Conservation (phyloP, 768 basidiomycete genomes). For the Holtermannia corniformis region DNA sequence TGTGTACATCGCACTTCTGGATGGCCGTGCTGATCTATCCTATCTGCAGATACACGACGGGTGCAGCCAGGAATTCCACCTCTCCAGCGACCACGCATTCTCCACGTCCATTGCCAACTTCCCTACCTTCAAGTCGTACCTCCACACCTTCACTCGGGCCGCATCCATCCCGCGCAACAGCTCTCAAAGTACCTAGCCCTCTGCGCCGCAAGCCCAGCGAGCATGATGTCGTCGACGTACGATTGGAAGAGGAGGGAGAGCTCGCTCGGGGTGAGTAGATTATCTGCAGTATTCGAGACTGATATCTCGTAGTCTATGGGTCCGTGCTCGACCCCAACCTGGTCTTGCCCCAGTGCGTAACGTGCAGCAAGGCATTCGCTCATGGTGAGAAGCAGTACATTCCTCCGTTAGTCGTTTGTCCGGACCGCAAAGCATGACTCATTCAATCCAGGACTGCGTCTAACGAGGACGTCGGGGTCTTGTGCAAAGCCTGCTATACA, state of each 20-base stretch:
- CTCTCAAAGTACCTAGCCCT: not conserved
- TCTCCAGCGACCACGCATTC: not conserved
- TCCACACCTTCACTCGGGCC: too few species aligned
- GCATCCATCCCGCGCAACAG: too few species aligned
- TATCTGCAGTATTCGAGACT: not conserved
- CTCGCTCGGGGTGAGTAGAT: not conserved
- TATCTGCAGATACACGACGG: not conserved
- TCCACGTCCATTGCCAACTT: not conserved
- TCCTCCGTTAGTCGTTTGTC: too few species aligned
- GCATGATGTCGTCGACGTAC: not conserved
- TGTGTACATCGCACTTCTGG: not conserved
- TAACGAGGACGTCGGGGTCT: too few species aligned
- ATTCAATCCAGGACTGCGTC: too few species aligned
- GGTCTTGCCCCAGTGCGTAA: not conserved
- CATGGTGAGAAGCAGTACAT: not conserved
- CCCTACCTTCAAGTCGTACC: too few species aligned
- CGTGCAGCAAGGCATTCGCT: not conserved
- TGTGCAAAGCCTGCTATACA: not conserved
- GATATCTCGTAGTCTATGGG: not conserved
- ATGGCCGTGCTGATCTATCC: too few species aligned
- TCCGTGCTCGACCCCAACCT: not conserved
- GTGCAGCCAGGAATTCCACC: not conserved
- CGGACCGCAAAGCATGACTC: too few species aligned
- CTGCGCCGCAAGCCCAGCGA: not conserved
- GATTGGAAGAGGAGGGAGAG: not conserved